phyloP scores from a whole-genome alignment of 108 stramenopile genomes.

The Cafeteria roenbergensis region DNA sequence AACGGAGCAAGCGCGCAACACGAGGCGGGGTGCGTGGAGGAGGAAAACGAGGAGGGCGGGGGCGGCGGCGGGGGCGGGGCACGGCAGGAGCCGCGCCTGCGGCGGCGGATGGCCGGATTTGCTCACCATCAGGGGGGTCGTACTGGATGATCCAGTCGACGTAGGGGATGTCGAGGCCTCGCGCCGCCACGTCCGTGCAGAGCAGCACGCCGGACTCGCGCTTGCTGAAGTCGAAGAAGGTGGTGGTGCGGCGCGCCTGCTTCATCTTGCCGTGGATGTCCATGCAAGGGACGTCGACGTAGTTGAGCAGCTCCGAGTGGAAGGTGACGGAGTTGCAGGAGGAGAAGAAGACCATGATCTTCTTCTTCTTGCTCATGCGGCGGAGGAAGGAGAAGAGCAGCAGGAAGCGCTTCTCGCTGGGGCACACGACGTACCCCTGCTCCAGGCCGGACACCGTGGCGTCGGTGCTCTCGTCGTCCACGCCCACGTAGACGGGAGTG shows the following conservation, averaged over 20 bases:
- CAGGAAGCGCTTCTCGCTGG: conserved; percentile 85
- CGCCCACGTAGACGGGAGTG: conserved; percentile 76
- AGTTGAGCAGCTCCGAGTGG: conserved; percentile 89
- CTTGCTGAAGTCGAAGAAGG: conserved; percentile 96
- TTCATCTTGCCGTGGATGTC: conserved; percentile 96
- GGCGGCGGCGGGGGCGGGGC: no score
- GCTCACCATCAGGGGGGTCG: conserved; percentile 97
- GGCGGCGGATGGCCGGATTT: no score
- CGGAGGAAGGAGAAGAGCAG: conserved; percentile 93
- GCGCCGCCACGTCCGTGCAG: conserved; percentile 97
- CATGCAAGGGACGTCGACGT: conserved; percentile 91
- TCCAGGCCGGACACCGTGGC: conserved; percentile 84
- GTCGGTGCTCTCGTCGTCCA: conserved; percentile 62
- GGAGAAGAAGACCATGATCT: conserved; percentile 98
- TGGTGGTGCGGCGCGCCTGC: conserved; percentile 93
- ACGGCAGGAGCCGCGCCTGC: no score
- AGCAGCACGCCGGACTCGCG: conserved; percentile 74
- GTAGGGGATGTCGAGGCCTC: conserved; percentile 83
- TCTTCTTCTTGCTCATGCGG: conserved; percentile 86
- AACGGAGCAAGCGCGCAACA: no score
- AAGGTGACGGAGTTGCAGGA: conserved; percentile 98
- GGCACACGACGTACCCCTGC: conserved; percentile 93
- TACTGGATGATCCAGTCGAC: conserved; percentile 98
- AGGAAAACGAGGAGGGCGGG: no score
- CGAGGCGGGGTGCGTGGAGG: no score